phyloP scores from a whole-genome alignment of 1,284 basidiomycete genomes.

The Leccinum pachyderme region DNA sequence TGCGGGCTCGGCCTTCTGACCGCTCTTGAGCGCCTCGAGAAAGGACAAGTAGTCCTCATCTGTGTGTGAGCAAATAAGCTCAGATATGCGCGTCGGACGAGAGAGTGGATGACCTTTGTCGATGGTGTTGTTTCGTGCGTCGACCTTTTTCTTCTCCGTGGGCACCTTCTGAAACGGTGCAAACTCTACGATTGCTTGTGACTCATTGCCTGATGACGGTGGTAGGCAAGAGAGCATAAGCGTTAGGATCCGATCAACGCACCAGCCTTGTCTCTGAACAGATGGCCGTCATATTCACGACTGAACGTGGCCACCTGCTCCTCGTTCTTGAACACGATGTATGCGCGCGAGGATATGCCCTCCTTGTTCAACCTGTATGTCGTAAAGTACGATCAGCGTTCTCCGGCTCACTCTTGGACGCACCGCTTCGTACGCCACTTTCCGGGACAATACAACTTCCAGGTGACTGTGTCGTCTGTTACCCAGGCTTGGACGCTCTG shows the following conservation, averaged over 20 bases:
- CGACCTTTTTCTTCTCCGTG: conserved; percentile 65
- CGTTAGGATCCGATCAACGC: neutral
- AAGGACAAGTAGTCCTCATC: conserved; percentile 84
- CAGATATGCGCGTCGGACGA: neutral
- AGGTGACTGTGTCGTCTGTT: conserved; percentile 65
- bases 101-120: conserved; percentile 18
- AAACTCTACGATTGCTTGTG: conserved; percentile 88
- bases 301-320: conserved; percentile 77
- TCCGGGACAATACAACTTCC: conserved; percentile 69
- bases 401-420: conserved; percentile 22
- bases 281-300: conserved; percentile 86
- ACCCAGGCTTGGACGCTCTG: conserved; percentile 85
- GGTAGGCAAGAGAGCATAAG: neutral
- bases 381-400: neutral
- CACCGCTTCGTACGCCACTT: conserved; percentile 69
- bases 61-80: conserved; percentile 27
- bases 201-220: conserved; percentile 70
- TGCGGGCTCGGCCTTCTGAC: conserved; percentile 52
- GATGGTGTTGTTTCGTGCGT: conserved; percentile 38
- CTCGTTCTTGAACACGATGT: conserved; percentile 83
- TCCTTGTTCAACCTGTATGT: conserved; percentile 70
- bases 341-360: conserved; percentile 84
- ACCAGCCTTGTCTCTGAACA: conserved; percentile 92
- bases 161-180: conserved; percentile 90
- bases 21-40: conserved; percentile 59